Evolutionary conservation across 2,329 filamentous ascomycete species (phyloP), one percentile per base, ranked within the genome.

Genomic region (Penicillium hesseltinei): DNA sequence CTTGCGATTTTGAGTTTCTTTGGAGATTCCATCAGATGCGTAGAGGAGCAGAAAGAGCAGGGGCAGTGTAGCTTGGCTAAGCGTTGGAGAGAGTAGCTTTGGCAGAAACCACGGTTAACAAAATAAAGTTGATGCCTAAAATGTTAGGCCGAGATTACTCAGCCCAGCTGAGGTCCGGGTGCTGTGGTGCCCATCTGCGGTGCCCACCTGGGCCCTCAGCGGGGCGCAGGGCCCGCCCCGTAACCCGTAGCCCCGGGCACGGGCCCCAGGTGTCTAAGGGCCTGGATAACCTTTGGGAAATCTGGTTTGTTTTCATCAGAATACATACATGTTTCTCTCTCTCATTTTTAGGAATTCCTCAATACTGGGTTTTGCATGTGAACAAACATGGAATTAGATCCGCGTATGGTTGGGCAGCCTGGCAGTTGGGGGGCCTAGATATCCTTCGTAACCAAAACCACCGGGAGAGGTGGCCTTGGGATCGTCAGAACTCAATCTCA

Each of bases 1-100:
- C 59, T 62, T 8, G 48, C 61, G 25, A 62, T 59, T 11, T 49
- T 56, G 29, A 62, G 51, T 25, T 48, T 56, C 27, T 47, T 36
- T 23, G 13, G 19, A 13, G n/a, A 15, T 11, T 40, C 49, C 54
- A 53, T 53, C 19, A 19, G 17, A 31, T 44, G 17, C 27, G 25
- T 48, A 48, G 31, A 33, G 15, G 19, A 17, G 29, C 1, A 44
- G 19, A 15, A 35, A 35, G 19, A 25, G 10, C 2, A 39, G 23
- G 3, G 25, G 23, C 8, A 49, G n/a, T 17, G 11, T 45, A 17
- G 35, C 35, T 39, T n/a, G 31, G 6, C 33, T 36, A 13, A 31
- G 7, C 15, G 50, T 25, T 51, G 49, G 38, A 27, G 29, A 44
- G 17, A 31, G 27, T 36, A 36, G 39, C 31, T 27, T 46, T 10